Evolutionary conservation across 306 rosid genomes (phyloP).

Genomic region (Clitoria ternatea): DNA sequence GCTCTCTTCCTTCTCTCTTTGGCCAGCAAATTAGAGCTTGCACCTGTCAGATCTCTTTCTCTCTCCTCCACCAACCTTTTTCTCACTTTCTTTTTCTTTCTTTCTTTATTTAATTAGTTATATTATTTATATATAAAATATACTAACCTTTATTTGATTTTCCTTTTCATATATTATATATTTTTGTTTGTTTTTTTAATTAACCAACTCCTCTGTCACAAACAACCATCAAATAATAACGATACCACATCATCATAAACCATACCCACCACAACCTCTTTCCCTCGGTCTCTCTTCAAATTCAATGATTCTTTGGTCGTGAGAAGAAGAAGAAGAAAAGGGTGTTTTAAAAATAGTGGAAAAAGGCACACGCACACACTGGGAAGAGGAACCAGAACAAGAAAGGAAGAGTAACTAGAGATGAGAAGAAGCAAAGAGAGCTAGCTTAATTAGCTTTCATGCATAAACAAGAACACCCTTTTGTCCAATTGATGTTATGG

Average conservation of each 20-base stretch:
- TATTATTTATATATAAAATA: neutral
- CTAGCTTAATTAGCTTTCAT: conserved; percentile 24
- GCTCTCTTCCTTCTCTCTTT: conserved; percentile 2
- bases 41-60: conserved; percentile 56
- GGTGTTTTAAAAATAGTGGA: neutral
- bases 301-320: neutral
- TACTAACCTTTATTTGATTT: neutral
- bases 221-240: conserved; percentile 30
- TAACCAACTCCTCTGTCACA: conserved; percentile 39
- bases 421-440: neutral
- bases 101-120: neutral
- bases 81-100: neutral
- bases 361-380: neutral
- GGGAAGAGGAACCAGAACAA: conserved; percentile 12
- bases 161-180: neutral
- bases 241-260: conserved; percentile 34
- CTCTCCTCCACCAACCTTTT: conserved; percentile 14
- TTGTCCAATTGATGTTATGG: conserved; percentile 43
- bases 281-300: neutral
- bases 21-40: conserved; percentile 78
- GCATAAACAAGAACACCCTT: conserved; percentile 13
- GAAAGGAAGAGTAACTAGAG: neutral
- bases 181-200: conserved; percentile 11
- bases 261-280: conserved; percentile 15
- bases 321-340: neutral